A percentile compares a stretch with the other conserved stretches of the same genome.
Evolutionary conservation across 495 filamentous ascomycete species (phyloP).

Genomic region (Apiosordaria backusii): DNA sequence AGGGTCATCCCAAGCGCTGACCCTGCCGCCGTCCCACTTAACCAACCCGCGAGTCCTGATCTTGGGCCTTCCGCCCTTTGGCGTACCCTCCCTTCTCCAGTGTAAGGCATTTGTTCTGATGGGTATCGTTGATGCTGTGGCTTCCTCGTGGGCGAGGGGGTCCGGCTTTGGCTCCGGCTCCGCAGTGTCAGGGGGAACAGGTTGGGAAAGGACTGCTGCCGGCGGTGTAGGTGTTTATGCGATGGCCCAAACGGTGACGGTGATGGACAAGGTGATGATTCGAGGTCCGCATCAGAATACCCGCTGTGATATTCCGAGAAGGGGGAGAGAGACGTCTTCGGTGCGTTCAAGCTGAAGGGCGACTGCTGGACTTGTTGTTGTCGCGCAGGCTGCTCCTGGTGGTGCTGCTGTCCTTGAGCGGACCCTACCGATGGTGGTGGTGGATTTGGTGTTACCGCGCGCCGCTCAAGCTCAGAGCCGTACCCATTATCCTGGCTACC

Average conservation of each 20-base stretch:
- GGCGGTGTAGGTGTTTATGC: slow-evolving; percentile 28
- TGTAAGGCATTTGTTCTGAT: slow-evolving; percentile 43
- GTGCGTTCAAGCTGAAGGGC: slow-evolving; percentile 14
- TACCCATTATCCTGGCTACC: slow-evolving; percentile 22
- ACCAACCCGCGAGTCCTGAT: slow-evolving; percentile 34
- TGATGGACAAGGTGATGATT: slow-evolving; percentile 18
- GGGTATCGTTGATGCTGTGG: slow-evolving; percentile 15
- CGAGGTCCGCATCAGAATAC: slow-evolving; percentile 31
- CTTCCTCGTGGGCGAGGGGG: slow-evolving; percentile 34
- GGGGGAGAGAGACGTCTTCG: slow-evolving; percentile 26
- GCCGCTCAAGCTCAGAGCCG: slow-evolving; percentile 24
- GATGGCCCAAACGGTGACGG: slow-evolving; percentile 22
- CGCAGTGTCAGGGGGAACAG: slow-evolving; percentile 33
- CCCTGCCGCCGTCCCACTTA: slow-evolving; percentile 27
- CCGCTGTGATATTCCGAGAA: slow-evolving; percentile 38
- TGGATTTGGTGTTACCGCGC: slow-evolving; percentile 18
- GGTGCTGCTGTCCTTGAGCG: no score
- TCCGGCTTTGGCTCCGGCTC: slow-evolving; percentile 24
- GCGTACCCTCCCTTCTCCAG: slow-evolving; percentile 36
- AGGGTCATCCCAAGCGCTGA: slow-evolving; percentile 20
- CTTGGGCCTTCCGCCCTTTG: slow-evolving; percentile 25
- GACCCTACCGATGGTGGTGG: slow-evolving; percentile 1
- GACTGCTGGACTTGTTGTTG: slow-evolving; percentile 9
- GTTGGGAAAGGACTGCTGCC: slow-evolving; percentile 43
- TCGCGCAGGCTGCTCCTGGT: slow-evolving; percentile 9